Evolutionary conservation across 2,329 filamentous ascomycete genomes (phyloP), one percentile per base, ranked within the genome.

Genomic region (Stagonosporopsis tanaceti): DNA sequence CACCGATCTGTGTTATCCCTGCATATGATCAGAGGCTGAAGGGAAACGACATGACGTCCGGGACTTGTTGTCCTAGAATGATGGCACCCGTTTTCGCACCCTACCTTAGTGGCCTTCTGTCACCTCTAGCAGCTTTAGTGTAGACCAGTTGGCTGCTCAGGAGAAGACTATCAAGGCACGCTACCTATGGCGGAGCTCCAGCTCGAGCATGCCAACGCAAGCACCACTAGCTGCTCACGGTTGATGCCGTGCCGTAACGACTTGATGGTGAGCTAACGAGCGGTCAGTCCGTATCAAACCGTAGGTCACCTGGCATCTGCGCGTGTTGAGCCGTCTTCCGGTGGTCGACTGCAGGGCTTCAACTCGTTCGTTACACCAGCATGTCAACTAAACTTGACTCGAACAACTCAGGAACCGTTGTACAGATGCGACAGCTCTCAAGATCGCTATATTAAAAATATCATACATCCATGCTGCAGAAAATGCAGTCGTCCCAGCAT

Each of bases 171-270:
- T 25, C 37, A 42, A 37, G 41, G 42, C 35, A 50, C 22, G 40
- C 47, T 34, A 34, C 32, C 32, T 34, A 34, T 34, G 32, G 40
- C 41, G 34, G 27, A 50, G 30, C 25, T 40, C 34, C 20, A 40
- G 39, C 30, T 48, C 25, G 15, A 42, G 39, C 32, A 53, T 48
- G 42, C 39, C 54, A 53, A 48, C 44, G 44, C 54, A 53, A 57
- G 38, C 44, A 48, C 30, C 54, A 47, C 54, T 57, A 57, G 39
- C 54, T 57, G 34, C 27, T 57, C 48, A 45, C 44, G 54, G 54
- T 53, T 32, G 50, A 44, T 44, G 50, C 54, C 48, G 54, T 53
- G 48, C 44, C 45, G 45, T 27, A 47, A n/a, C 34, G 38, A 50
- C 48, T 48, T 45, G 44, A 27, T 39, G 9, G 30, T 32, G 39